Evolutionary conservation across 1,284 basidiomycete species (phyloP).

Genomic region (Trametes hirsuta): DNA sequence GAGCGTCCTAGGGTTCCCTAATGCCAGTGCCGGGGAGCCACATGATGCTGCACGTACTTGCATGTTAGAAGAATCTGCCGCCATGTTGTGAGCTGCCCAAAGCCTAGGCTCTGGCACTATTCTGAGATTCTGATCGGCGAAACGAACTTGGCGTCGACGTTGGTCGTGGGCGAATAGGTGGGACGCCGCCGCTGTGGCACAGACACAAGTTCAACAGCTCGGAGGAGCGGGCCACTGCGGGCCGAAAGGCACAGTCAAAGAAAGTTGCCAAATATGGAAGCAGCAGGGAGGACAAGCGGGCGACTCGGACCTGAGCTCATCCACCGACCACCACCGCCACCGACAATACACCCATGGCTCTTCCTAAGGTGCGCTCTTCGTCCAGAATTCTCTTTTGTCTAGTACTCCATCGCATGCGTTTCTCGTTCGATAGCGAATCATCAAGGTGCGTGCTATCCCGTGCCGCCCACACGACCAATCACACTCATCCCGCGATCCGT

Average conservation of each 20-base stretch:
- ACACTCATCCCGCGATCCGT: constrained; percentile 4
- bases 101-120: too few species aligned
- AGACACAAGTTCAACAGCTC: too few species aligned
- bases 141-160: too few species aligned
- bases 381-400: background rate
- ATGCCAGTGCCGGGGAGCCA: too few species aligned
- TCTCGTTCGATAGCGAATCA: constrained; percentile 48
- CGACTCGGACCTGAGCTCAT: background rate
- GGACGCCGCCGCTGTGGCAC: too few species aligned
- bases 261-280: constrained; percentile 3
- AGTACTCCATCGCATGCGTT: background rate
- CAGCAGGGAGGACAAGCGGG: background rate
- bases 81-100: too few species aligned
- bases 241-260: background rate
- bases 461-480: constrained; percentile 18
- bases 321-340: constrained; percentile 6
- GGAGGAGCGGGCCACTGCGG: background rate
- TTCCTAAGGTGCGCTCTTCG: constrained; percentile 24
- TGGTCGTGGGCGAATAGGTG: too few species aligned
- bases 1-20: too few species aligned
- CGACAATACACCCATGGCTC: constrained; percentile 14
- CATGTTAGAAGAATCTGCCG: background rate
- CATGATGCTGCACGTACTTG: background rate
- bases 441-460: constrained; percentile 46
- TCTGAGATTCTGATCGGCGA: too few species aligned